Evolutionary conservation across 2,329 filamentous ascomycete genomes (phyloP), one percentile per base, ranked within the genome.

Genomic region (Ceratocystis harringtonii): DNA sequence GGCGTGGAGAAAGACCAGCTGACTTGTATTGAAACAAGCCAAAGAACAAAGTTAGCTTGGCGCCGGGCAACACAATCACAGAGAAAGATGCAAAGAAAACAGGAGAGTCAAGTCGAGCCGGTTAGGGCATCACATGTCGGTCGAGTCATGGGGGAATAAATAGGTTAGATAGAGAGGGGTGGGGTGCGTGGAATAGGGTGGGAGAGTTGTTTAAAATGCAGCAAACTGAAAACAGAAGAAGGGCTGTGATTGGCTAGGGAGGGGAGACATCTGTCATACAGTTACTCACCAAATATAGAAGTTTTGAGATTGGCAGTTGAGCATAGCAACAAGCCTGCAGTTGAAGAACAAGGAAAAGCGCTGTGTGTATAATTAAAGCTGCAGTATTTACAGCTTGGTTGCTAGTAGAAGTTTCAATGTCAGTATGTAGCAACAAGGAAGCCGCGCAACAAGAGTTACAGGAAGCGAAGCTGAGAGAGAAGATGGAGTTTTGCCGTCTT

Each of bases 211-310:
- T 52, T 58, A 36, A 36, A 30, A 30, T 36, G 55, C 55, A 36
- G 28, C 28, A 58, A 25, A 22, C 52, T 10, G 48, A 43, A 57
- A 64, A 63, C 62, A 60, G 28, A 28, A 12, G 63, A 36, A 32
- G n/a, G 12, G 62, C 60, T 22, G 22, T 57, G 43, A 45, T 36
- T 63, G 62, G 32, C 32, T 30, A 43, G 12, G 45, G n/a, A 62
- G 22, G 30, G 28, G 43, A 60, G 17, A 44, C 57, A 48, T 43
- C 43, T 50, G 44, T 61, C 52, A 52, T 43, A 52, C 30, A 30
- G 63, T 57, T 58, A 58, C 57, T 64, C 61, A 61, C 66, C 50
- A 62, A 60, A 60, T 67, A 61, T 52, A 52, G 36, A 41, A 41
- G 48, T 28, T 28, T 22, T 52, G 48, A 22, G 19, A 25, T 52